phyloP scores from a whole-genome alignment of 257 asterid species.

The Leptodermis oblonga region DNA sequence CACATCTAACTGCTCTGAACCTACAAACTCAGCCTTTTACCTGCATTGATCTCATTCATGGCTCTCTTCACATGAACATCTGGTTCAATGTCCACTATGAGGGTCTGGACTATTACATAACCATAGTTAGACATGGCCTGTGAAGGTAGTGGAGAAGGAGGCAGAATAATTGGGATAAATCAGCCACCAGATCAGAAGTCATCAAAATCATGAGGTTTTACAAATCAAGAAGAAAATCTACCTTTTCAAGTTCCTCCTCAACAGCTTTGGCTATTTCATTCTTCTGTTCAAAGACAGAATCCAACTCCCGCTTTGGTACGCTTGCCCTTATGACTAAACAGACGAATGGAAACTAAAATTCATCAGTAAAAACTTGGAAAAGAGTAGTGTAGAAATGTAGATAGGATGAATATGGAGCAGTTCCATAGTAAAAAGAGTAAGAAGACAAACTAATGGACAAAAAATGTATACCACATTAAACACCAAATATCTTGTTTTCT shows the following conservation, averaged over 20 bases:
- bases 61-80: constrained; percentile 36
- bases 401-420: background rate
- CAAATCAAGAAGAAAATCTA: background rate
- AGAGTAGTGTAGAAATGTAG: background rate
- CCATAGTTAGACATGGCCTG: constrained; percentile 39
- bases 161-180: background rate
- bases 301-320: constrained; percentile 32
- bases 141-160: background rate
- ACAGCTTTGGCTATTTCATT: constrained; percentile 39
- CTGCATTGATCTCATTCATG: constrained; percentile 44
- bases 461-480: background rate
- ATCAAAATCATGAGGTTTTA: background rate
- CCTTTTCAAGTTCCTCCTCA: constrained; percentile 42
- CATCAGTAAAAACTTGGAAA: background rate
- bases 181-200: background rate
- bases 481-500: background rate
- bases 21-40: constrained; percentile 6
- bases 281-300: constrained; percentile 37
- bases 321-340: constrained; percentile 37
- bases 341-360: background rate
- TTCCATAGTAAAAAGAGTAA: background rate
- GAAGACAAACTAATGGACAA: background rate
- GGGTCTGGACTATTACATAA: constrained; percentile 36
- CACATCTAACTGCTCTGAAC: background rate
- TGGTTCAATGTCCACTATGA: constrained; percentile 43